Conservation (phyloP, 2,329 filamentous ascomycete species). For the Fusarium zealandicum region DNA sequence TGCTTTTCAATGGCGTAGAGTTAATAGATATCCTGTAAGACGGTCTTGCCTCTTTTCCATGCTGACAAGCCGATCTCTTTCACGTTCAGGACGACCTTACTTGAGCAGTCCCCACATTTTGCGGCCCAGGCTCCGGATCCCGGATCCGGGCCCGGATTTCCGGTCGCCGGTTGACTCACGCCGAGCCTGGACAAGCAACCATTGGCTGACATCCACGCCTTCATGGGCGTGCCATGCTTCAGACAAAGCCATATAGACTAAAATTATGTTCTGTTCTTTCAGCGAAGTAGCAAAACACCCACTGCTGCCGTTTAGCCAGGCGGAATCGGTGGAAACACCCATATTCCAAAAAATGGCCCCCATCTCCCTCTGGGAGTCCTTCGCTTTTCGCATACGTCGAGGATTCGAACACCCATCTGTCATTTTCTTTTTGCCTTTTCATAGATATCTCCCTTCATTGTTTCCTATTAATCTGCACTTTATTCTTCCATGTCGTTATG, state of each 20-base stretch:
- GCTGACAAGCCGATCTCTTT: no score
- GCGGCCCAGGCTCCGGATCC: not conserved
- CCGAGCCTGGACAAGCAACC: not conserved
- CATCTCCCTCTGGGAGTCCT: not conserved
- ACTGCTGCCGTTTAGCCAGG: not conserved
- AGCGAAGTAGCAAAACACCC: conserved; percentile 12
- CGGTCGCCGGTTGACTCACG: conserved; percentile 2
- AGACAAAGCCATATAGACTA: not conserved
- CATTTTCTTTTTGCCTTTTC: not conserved
- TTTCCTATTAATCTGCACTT: not conserved
- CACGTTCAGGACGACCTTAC: no score
- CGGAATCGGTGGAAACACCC: not conserved
- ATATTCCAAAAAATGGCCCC: not conserved
- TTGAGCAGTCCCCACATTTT: no score
- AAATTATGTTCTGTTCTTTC: not conserved
- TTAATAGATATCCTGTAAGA: no score
- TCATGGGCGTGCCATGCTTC: not conserved
- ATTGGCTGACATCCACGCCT: not conserved
- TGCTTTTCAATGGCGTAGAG: no score
- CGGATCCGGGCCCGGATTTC: no score
- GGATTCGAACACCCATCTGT: not conserved
- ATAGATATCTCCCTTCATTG: not conserved
- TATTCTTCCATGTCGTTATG: no score
- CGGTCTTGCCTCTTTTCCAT: no score
- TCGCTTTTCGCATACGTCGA: conserved; percentile 18